Evolutionary conservation across 208 protist species (phyloP).

Genomic region (Balamuthia mandrillaris): DNA sequence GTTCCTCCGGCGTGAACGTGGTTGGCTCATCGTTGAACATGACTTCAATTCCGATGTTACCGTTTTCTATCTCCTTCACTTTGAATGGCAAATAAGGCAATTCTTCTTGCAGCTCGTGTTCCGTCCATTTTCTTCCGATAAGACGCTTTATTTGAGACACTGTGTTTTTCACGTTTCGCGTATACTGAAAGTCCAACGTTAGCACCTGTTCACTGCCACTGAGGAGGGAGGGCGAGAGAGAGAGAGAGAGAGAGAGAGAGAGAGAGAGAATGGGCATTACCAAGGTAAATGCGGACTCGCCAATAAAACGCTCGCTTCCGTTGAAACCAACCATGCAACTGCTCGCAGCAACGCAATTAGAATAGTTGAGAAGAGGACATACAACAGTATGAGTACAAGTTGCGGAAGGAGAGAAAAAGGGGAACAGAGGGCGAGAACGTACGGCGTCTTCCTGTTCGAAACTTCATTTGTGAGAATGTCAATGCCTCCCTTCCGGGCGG

Average conservation of each 20-base stretch:
- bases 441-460: slow-evolving; percentile 42
- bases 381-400: neutral
- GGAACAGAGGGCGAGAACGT: neutral
- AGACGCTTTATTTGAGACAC: slow-evolving; percentile 61
- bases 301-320: slow-evolving; percentile 46
- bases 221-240: neutral
- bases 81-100: slow-evolving; percentile 25
- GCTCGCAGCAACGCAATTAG: neutral
- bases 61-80: slow-evolving; percentile 1
- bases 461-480: slow-evolving; percentile 60
- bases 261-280: neutral
- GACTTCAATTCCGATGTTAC: slow-evolving; percentile 39
- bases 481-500: slow-evolving; percentile 53
- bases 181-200: slow-evolving; percentile 35
- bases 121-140: slow-evolving; percentile 59
- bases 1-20: slow-evolving; percentile 49
- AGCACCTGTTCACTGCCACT: neutral
- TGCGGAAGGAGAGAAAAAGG: neutral
- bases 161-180: slow-evolving; percentile 68
- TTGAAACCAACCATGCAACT: slow-evolving; percentile 56
- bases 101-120: slow-evolving; percentile 41
- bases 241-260: neutral
- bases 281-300: slow-evolving; percentile 34
- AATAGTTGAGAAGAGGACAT: neutral
- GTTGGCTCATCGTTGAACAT: slow-evolving; percentile 16